Conservation (phyloP, 768 basidiomycete genomes). For the Tephrocybe sp. region DNA sequence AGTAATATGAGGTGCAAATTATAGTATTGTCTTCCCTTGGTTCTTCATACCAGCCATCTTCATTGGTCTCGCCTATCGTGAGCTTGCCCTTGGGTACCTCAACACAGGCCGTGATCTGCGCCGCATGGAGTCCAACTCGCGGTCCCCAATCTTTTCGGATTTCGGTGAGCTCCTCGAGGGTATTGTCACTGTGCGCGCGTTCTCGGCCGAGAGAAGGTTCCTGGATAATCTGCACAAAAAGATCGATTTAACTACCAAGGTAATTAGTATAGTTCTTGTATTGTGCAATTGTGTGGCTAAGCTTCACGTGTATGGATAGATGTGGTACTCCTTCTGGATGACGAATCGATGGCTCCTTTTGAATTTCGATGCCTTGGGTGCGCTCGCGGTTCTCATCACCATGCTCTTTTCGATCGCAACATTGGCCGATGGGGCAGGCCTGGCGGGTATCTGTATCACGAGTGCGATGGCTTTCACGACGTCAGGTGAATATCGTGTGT, state of each 20-base stretch:
- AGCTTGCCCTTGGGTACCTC: conserved; percentile 69
- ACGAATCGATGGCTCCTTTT: conserved; percentile 83
- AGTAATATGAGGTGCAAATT: background rate
- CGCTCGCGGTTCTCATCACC: conserved; percentile 69
- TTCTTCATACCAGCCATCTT: conserved; percentile 79
- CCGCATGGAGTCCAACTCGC: conserved; percentile 87
- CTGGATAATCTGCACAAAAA: conserved; percentile 71
- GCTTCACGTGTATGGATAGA: conserved; percentile 43
- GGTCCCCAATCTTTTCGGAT: conserved; percentile 82
- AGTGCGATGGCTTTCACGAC: conserved; percentile 58
- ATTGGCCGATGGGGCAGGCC: conserved; percentile 52
- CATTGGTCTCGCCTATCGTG: conserved; percentile 74
- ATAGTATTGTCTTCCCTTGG: conserved; percentile 71
- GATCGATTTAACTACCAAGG: conserved; percentile 79
- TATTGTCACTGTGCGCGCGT: conserved; percentile 91
- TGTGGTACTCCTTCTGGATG: conserved; percentile 93
- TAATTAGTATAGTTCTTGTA: conserved; percentile 20
- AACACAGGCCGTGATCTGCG: conserved; percentile 83
- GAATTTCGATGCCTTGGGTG: conserved; percentile 81
- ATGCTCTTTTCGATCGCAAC: conserved; percentile 74
- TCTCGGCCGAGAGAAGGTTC: conserved; percentile 80
- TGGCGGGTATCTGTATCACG: conserved; percentile 75
- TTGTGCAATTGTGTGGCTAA: background rate
- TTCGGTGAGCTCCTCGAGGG: conserved; percentile 85
- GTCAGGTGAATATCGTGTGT: too few relatives aligned